Evolutionary conservation across 495 filamentous ascomycete species (phyloP).

Genomic region (Penicillium steckii): DNA sequence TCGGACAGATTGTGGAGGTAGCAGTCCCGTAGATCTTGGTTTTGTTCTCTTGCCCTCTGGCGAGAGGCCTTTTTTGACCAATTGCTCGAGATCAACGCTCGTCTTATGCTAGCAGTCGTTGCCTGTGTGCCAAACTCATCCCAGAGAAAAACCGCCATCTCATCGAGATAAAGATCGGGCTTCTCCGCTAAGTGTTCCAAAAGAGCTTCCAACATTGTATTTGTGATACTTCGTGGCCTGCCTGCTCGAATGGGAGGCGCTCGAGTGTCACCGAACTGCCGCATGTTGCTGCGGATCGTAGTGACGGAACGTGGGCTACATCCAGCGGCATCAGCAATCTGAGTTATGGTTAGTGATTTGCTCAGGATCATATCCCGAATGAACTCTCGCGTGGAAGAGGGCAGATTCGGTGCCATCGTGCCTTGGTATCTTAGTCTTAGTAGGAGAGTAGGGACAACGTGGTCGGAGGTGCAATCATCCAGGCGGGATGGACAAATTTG

Average conservation of each 20-base stretch:
- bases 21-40: background rate
- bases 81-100: conserved; percentile 5
- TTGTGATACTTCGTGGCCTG: conserved; percentile 19
- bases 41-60: background rate
- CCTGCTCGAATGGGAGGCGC: conserved; percentile 5
- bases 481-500: background rate
- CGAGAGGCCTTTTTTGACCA: conserved; percentile 6
- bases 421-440: background rate
- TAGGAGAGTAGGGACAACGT: background rate
- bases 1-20: background rate
- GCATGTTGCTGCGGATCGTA: conserved; percentile 4
- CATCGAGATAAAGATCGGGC: conserved; percentile 12
- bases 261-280: conserved; percentile 12
- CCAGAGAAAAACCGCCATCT: conserved; percentile 13
- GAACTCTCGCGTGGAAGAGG: conserved; percentile 1
- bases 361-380: conserved; percentile 9
- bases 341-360: conserved; percentile 10
- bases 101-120: conserved; percentile 6
- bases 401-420: conserved; percentile 7
- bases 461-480: background rate
- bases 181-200: background rate
- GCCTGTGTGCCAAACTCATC: conserved; percentile 13
- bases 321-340: conserved; percentile 9
- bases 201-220: conserved; percentile 21
- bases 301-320: conserved; percentile 6